A percentile compares a stretch with the other conserved stretches of the same genome.
Conservation (phyloP, 2,329 filamentous ascomycete genomes). For the Zopfia rhizophila region DNA sequence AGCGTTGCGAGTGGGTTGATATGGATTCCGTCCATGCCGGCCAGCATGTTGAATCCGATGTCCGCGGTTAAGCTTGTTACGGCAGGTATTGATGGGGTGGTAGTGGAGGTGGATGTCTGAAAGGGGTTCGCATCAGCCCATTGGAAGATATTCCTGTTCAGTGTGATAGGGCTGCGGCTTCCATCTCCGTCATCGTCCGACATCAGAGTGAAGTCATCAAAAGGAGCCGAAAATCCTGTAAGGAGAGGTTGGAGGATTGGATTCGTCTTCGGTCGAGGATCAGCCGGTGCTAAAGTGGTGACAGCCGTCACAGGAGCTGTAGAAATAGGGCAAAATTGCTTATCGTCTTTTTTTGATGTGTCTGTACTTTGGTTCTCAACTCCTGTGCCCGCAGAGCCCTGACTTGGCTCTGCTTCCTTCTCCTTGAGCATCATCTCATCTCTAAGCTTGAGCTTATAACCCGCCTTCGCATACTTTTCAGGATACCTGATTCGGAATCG, state of each 20-base stretch:
- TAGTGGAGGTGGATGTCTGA: too few relatives aligned
- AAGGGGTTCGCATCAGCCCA: conserved; percentile 50
- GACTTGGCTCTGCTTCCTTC: neutral
- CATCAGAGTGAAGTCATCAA: conserved; percentile 29
- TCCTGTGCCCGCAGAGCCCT: neutral
- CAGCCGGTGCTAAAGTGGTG: neutral
- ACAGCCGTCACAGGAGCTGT: conserved; percentile 2
- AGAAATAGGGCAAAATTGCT: conserved; percentile 1
- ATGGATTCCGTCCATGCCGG: conserved; percentile 34
- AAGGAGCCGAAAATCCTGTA: conserved; percentile 26
- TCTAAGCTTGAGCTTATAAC: conserved; percentile 52
- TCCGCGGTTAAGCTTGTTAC: conserved; percentile 9
- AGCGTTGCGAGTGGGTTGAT: conserved; percentile 44
- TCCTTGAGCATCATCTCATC: conserved; percentile 30
- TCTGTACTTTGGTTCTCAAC: neutral
- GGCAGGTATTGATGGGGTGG: too few relatives aligned
- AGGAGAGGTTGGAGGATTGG: conserved; percentile 29
- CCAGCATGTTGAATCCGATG: conserved; percentile 21
- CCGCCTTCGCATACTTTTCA: conserved; percentile 64
- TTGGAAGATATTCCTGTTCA: conserved; percentile 52
- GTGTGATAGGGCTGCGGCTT: conserved; percentile 41
- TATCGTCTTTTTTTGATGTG: conserved; percentile 1
- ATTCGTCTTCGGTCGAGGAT: conserved; percentile 14
- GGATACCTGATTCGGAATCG: conserved; percentile 70
- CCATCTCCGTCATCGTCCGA: conserved; percentile 36